Percentiles rank a stretch among this genome's conserved stretches.
Evolutionary conservation across 495 filamentous ascomycete species (phyloP).

Genomic region (Talaromyces ruber): DNA sequence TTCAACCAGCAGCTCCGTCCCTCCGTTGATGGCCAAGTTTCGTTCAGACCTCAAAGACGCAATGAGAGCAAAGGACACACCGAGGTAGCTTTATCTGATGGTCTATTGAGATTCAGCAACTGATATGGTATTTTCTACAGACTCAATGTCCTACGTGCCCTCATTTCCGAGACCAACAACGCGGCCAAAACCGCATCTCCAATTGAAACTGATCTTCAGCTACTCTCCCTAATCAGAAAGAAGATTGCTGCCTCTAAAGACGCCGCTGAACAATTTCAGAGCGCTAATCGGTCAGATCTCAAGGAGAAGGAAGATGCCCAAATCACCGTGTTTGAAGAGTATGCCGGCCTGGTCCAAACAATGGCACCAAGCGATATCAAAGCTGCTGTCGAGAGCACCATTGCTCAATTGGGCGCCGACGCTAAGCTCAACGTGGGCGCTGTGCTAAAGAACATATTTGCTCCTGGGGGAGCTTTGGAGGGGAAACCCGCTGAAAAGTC

Average conservation of each 20-base stretch:
- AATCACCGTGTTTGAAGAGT: slow-evolving; percentile 46
- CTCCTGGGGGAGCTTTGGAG: slow-evolving; percentile 36
- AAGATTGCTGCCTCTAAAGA: slow-evolving; percentile 36
- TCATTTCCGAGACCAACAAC: slow-evolving; percentile 57
- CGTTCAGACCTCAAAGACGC: slow-evolving; percentile 52
- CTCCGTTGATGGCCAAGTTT: slow-evolving; percentile 42
- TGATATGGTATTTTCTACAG: slow-evolving; percentile 15
- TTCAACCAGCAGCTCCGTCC: slow-evolving; percentile 31
- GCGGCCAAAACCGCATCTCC: slow-evolving; percentile 50
- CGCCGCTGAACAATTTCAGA: slow-evolving; percentile 43
- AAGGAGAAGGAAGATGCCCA: slow-evolving; percentile 51
- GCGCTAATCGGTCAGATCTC: slow-evolving; percentile 44
- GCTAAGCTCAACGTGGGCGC: slow-evolving; percentile 35
- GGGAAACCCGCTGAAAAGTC: slow-evolving; percentile 44
- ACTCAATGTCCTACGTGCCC: slow-evolving; percentile 48
- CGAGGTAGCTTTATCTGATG: slow-evolving; percentile 24
- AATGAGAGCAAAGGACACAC: slow-evolving; percentile 52
- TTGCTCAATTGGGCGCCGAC: slow-evolving; percentile 32
- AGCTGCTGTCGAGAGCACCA: slow-evolving; percentile 30
- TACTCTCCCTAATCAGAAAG: slow-evolving; percentile 51
- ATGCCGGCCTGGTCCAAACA: slow-evolving; percentile 43
- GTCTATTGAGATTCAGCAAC: neutral
- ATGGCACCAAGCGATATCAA: slow-evolving; percentile 41
- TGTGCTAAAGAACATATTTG: slow-evolving; percentile 41
- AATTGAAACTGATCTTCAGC: slow-evolving; percentile 48